Evolutionary conservation across 257 asterid genomes (phyloP).

Genomic region (Perilla frutescens): DNA sequence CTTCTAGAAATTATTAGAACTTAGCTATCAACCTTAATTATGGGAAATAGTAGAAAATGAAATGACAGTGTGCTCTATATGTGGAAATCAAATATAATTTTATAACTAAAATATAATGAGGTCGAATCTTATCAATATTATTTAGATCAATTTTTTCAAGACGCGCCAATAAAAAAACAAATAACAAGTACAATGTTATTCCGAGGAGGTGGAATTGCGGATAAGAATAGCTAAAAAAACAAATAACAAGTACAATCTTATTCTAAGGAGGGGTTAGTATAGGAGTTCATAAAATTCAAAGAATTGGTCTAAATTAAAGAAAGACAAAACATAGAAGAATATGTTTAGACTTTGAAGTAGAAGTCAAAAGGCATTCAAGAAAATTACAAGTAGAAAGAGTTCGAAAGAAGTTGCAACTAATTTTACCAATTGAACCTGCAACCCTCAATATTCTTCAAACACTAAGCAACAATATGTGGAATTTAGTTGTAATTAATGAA

Average conservation of each 20-base stretch:
- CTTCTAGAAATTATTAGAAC: background rate
- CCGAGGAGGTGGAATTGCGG: too few species aligned
- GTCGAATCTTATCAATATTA: too few species aligned
- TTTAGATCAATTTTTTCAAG: too few species aligned
- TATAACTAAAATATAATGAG: too few species aligned
- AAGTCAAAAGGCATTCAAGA: conserved; percentile 34
- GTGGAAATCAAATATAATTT: too few species aligned
- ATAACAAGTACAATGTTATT: too few species aligned
- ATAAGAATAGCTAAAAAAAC: background rate
- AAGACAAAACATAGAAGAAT: conserved; percentile 18
- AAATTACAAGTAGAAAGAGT: conserved; percentile 24
- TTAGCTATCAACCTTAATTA: conserved; percentile 11
- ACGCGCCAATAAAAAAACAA: too few species aligned
- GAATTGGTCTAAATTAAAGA: background rate
- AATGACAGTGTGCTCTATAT: background rate
- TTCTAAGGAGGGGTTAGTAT: background rate
- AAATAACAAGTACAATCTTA: background rate
- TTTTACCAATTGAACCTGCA: conserved; percentile 44
- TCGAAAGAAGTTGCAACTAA: conserved; percentile 56
- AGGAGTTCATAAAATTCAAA: background rate
- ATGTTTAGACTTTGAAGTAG: conserved; percentile 28
- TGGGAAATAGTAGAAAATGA: background rate
- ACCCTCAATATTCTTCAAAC: conserved; percentile 30
- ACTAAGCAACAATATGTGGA: conserved; percentile 39
- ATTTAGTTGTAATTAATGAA: conserved; percentile 44